Evolutionary conservation across 1,284 basidiomycete genomes (phyloP).

Genomic region (Ceratobasidium sp.): DNA sequence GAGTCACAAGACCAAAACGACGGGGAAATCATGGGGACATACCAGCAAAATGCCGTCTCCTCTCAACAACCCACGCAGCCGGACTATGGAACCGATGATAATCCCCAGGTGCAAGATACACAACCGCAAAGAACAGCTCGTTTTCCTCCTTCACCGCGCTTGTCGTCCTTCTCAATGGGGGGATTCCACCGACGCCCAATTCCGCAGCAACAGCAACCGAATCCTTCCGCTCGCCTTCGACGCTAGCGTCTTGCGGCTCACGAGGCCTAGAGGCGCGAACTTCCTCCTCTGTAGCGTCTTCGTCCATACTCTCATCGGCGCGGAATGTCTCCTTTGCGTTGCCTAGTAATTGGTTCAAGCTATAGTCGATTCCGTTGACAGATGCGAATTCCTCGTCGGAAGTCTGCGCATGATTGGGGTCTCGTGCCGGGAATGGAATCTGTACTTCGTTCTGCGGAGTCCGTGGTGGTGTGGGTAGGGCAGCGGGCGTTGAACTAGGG

Average conservation of each 20-base stretch:
- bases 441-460: slow-evolving; percentile 53
- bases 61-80: slow-evolving; percentile 96
- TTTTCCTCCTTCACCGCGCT: slow-evolving; percentile 72
- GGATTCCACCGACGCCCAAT: slow-evolving; percentile 62
- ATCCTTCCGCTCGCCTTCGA: slow-evolving; percentile 12
- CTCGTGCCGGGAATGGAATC: slow-evolving; percentile 61
- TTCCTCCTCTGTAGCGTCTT: slow-evolving; percentile 43
- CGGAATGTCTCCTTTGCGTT: slow-evolving; percentile 46
- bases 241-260: slow-evolving; percentile 11
- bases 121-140: slow-evolving; percentile 90
- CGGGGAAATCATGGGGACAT: slow-evolving; percentile 48
- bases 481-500: slow-evolving; percentile 53
- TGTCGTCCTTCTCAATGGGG: slow-evolving; percentile 50
- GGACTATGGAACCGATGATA: slow-evolving; percentile 99
- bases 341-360: slow-evolving; percentile 84
- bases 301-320: slow-evolving; percentile 46
- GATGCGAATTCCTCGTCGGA: slow-evolving; percentile 89
- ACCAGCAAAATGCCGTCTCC: slow-evolving; percentile 93
- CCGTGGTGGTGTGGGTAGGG: slow-evolving; percentile 56
- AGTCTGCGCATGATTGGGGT: slow-evolving; percentile 62
- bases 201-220: slow-evolving; percentile 66
- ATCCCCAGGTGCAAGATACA: slow-evolving; percentile 98
- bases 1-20: not conserved
- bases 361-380: slow-evolving; percentile 97
- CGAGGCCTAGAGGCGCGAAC: slow-evolving; percentile 25